Conservation (phyloP, 352 stramenopile genomes). For the Phytopythium delawarense region DNA sequence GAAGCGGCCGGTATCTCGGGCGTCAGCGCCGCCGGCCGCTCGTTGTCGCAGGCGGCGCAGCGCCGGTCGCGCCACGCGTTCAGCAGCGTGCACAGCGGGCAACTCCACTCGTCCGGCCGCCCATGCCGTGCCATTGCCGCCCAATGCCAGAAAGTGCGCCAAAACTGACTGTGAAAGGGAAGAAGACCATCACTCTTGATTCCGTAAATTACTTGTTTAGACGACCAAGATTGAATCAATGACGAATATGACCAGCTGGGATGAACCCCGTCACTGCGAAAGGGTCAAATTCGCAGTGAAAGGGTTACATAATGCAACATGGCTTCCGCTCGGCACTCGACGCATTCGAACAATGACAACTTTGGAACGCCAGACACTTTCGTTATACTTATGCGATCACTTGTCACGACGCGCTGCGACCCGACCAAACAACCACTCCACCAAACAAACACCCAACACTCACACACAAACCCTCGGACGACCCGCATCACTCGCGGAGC, state of each 20-base stretch:
- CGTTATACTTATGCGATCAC: conserved; percentile 3
- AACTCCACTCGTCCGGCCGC: conserved; percentile 48
- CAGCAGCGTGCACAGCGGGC: conserved; percentile 60
- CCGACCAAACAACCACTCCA: background rate
- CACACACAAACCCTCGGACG: background rate
- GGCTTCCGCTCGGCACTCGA: no score
- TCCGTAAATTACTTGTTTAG: background rate
- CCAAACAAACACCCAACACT: background rate
- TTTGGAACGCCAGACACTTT: background rate
- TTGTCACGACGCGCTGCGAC: no score
- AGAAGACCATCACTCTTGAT: background rate
- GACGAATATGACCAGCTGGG: background rate
- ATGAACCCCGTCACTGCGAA: background rate
- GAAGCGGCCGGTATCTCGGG: conserved; percentile 3
- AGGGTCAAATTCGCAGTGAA: background rate
- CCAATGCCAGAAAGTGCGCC: background rate
- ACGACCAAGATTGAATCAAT: background rate
- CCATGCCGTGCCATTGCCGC: conserved; percentile 6
- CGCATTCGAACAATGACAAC: no score
- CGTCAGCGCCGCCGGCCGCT: conserved; percentile 13
- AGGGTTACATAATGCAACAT: background rate
- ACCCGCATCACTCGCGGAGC: conserved; percentile 19
- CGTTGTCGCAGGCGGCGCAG: conserved; percentile 53
- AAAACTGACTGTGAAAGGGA: conserved; percentile 3
- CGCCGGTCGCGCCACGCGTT: conserved; percentile 40